Base-by-base conservation (phyloP, 2,329 filamentous ascomycete genomes). In the Teratosphaeria epicoccoides region DNA sequence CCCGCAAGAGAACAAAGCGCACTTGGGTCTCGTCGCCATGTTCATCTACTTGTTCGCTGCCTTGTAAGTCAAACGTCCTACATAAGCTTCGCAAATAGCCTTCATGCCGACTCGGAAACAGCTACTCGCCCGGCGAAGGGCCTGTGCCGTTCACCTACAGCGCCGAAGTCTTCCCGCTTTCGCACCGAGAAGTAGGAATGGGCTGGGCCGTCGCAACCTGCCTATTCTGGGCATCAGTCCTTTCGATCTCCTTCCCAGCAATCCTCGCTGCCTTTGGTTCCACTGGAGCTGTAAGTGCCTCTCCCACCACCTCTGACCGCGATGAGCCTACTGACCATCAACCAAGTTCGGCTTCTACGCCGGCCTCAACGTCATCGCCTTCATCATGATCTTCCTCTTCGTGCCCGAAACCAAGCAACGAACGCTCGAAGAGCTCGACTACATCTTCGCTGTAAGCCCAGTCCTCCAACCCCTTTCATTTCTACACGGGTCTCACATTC, bases 181-280 rank as follows among this genome's bases (percentile, higher is more conserved):
- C 81, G 1, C 83, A 87, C 63, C 76, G 84, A 60, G 84, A 87
- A 62, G 75, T 86, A 23, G 84, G 84, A 52, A 87, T 87, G 84
- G 77, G 76, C 0, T 85, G 78, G 68, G 79, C 82, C 6, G 83
- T 86, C 44, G 62, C 71, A 26, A 75, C 70, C 9, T 75, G 71
- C 25, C 45, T 73, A 7, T 73, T 72, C 56, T 78, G 69, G 71
- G 74, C 73, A 3, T 67, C 71, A 4, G 69, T 77, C 3, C 65
- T 78, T n/a, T 73, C 72, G 1, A 68, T 79, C 24, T 73, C 74
- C 1, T 76, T 75, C 57, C 74, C 75, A 1, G 69, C 69, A 5
- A 73, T 76, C 60, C 63, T 76, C 17, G 49, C 49, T 10, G 73
- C 69, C 4, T 71, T 81, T 64, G 74, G 68, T 6, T 68, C 75